These are phyloP conservation scores for Colletotrichum sp. DNA, from an alignment of 2,329 filamentous ascomycete genomes.

Conservation along the genomic window DNA sequence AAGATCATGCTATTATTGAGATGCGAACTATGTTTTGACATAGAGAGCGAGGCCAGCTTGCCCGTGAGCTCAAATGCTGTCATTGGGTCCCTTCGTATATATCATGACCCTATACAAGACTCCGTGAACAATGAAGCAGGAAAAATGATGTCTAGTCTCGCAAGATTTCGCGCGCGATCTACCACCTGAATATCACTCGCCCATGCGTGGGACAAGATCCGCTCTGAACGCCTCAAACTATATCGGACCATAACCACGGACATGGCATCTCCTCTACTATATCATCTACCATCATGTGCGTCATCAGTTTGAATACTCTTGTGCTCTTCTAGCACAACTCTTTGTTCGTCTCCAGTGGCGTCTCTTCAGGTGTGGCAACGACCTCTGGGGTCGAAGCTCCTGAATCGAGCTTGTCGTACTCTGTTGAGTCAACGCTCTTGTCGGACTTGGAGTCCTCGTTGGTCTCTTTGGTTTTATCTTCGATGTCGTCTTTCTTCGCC, in stretches of 20 bases:
- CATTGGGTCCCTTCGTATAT: neutral
- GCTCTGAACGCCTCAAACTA: neutral
- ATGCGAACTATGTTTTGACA: neutral
- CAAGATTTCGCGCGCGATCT: neutral
- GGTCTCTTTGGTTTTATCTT: neutral
- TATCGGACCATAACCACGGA: neutral
- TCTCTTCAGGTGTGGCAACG: constrained; percentile 30
- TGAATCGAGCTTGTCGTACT: constrained; percentile 22
- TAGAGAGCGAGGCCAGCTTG: neutral
- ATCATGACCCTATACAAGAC: neutral
- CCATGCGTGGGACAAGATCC: neutral
- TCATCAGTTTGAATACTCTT: neutral
- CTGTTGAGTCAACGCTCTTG: constrained; percentile 15
- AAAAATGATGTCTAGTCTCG: neutral
- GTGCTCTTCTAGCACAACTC: constrained; percentile 12
- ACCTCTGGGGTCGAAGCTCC: constrained; percentile 17
- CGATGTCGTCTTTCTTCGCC: neutral
- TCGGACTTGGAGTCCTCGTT: constrained; percentile 20
- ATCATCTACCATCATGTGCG: neutral
- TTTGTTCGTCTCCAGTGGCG: constrained; percentile 32
- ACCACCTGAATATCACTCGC: neutral
- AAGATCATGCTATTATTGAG: neutral
- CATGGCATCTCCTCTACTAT: neutral
- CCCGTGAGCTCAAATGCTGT: neutral
- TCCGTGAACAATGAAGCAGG: neutral